Conservation (phyloP, 108 stramenopile genomes). For the Conticribra weissflogii region DNA sequence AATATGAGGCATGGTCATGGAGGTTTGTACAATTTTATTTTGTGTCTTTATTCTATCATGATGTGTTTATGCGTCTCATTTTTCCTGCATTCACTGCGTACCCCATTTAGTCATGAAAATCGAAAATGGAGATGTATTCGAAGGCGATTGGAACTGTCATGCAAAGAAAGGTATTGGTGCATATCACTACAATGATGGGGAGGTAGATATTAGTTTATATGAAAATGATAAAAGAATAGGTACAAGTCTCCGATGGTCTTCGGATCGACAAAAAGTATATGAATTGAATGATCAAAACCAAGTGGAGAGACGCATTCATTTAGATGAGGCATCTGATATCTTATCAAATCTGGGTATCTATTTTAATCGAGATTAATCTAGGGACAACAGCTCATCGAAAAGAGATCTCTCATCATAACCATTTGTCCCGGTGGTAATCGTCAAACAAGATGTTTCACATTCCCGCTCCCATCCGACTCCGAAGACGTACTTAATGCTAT, state of each 20-base stretch:
- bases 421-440: too few species aligned
- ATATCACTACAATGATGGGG: conserved; percentile 11
- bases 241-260: conserved; percentile 1
- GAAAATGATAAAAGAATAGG: background rate
- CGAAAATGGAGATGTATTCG: conserved; percentile 16
- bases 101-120: conserved; percentile 1
- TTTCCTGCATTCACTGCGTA: too few species aligned
- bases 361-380: too few species aligned
- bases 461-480: too few species aligned
- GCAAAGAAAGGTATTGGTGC: conserved; percentile 9
- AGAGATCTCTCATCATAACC: too few species aligned
- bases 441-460: too few species aligned
- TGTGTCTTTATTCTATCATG: too few species aligned
- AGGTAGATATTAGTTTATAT: conserved; percentile 6
- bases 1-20: conserved; percentile 14
- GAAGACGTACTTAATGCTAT: too few species aligned
- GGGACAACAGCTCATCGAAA: too few species aligned
- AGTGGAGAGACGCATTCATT: background rate
- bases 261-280: background rate
- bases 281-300: conserved; percentile 3
- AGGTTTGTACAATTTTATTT: too few species aligned
- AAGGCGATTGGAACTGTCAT: conserved; percentile 11
- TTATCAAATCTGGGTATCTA: background rate
- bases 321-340: background rate
- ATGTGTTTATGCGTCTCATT: too few species aligned